Evolutionary conservation across 495 filamentous ascomycete species (phyloP).

Genomic region (Bombardia bombarda): DNA sequence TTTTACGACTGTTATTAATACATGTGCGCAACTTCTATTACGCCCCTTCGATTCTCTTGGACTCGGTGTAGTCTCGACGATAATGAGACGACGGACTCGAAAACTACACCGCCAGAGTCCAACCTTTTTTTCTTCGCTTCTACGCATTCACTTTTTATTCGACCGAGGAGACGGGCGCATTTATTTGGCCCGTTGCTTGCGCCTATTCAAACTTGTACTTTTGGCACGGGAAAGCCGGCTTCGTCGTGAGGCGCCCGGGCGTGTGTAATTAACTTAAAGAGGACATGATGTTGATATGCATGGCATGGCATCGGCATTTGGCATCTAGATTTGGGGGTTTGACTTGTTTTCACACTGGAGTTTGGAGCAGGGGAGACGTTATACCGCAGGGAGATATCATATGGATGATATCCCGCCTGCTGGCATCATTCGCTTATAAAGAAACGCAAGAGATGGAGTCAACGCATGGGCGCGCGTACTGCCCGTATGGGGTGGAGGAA

Average conservation of each 20-base stretch:
- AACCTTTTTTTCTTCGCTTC: constrained; percentile 6
- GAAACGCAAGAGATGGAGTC: background rate
- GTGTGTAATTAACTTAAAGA: constrained; percentile 41
- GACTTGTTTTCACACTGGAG: constrained; percentile 26
- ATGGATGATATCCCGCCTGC: constrained; percentile 21
- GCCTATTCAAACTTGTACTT: constrained; percentile 16
- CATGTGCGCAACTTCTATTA: constrained; percentile 7
- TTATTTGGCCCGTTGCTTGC: constrained; percentile 1
- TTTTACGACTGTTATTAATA: background rate
- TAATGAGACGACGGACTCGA: background rate
- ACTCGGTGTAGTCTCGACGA: background rate
- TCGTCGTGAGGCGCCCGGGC: constrained; percentile 20
- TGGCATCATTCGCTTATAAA: constrained; percentile 25
- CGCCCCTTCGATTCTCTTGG: constrained; percentile 6
- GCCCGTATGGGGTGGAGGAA: background rate
- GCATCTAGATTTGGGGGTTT: constrained; percentile 42
- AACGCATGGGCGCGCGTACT: background rate
- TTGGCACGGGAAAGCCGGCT: constrained; percentile 16
- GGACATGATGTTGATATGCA: constrained; percentile 47
- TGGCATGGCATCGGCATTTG: constrained; percentile 45
- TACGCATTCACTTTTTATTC: constrained; percentile 9
- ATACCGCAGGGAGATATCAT: constrained; percentile 16
- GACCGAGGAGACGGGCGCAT: background rate
- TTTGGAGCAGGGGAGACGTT: constrained; percentile 31
- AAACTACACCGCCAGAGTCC: background rate